Evolutionary conservation across 208 protist genomes (phyloP).

Genomic region (Crithidia mellificae): DNA sequence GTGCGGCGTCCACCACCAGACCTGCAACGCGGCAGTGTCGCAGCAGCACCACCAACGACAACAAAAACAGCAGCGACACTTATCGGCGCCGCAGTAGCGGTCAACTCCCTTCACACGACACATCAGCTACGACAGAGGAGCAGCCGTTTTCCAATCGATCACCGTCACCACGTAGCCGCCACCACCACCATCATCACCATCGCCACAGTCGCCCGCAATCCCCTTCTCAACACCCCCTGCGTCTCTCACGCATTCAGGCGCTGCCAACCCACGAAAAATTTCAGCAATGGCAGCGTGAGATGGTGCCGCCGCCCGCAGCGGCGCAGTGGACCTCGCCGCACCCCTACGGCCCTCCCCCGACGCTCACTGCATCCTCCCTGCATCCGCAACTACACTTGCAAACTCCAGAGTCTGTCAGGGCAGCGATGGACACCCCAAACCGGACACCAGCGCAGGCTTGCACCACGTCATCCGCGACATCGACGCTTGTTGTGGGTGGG

Average conservation of each 20-base stretch:
- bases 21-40: background rate
- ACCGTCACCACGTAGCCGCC: too few species aligned
- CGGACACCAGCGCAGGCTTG: too few species aligned
- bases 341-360: background rate
- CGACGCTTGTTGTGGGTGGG: too few species aligned
- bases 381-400: too few species aligned
- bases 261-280: background rate
- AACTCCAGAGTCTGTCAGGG: too few species aligned
- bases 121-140: background rate
- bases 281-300: conserved; percentile 10
- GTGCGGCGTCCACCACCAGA: background rate
- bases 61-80: background rate
- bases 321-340: conserved; percentile 12
- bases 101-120: background rate
- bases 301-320: conserved; percentile 3
- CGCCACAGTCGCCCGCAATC: background rate
- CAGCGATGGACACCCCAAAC: too few species aligned
- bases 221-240: background rate
- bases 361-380: too few species aligned
- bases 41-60: background rate
- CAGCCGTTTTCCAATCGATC: too few species aligned
- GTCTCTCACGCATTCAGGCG: background rate
- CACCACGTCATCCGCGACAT: too few species aligned
- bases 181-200: background rate
- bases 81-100: background rate